These are phyloP conservation scores for Radiomyces spectabilis DNA, from an alignment of 192 early-diverging fungal species.

Conservation along the genomic window DNA sequence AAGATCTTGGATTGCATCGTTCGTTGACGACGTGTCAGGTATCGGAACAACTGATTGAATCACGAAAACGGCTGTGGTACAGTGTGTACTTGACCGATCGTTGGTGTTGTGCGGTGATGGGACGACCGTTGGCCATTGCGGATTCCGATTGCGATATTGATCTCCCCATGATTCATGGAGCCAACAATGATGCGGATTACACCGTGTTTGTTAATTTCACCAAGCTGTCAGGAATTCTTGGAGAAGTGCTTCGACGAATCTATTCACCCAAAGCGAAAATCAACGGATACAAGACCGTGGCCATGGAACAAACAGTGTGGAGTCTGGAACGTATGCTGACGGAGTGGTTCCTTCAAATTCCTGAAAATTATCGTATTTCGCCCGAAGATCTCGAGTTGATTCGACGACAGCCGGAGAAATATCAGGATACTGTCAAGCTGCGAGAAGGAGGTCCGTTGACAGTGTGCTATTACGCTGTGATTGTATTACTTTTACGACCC, in stretches of 20 bases:
- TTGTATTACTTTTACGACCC: constrained; percentile 23
- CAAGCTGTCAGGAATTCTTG: constrained; percentile 24
- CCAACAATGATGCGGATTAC: not conserved
- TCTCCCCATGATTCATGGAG: constrained; percentile 9
- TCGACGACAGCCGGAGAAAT: not conserved
- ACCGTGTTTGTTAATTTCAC: constrained; percentile 23
- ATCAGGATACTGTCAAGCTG: not conserved
- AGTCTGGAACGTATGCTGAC: constrained; percentile 19
- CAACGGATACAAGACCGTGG: constrained; percentile 5
- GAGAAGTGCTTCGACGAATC: constrained; percentile 20
- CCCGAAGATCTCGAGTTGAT: not conserved
- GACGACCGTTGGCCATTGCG: constrained; percentile 35
- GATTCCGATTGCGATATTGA: constrained; percentile 34
- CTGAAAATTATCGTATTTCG: constrained; percentile 6
- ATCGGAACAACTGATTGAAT: constrained; percentile 40
- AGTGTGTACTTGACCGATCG: constrained; percentile 61
- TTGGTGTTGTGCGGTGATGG: constrained; percentile 37
- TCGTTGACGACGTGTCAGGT: constrained; percentile 39
- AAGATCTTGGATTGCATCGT: constrained; percentile 73
- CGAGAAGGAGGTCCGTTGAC: constrained; percentile 13
- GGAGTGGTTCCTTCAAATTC: constrained; percentile 19
- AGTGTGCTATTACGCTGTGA: constrained; percentile 23
- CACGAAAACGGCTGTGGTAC: constrained; percentile 66
- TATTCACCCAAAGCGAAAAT: constrained; percentile 26
- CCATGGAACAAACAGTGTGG: constrained; percentile 11